Conservation (phyloP, 2,329 filamentous ascomycete genomes). For the Pseudogymnoascus sp. region DNA sequence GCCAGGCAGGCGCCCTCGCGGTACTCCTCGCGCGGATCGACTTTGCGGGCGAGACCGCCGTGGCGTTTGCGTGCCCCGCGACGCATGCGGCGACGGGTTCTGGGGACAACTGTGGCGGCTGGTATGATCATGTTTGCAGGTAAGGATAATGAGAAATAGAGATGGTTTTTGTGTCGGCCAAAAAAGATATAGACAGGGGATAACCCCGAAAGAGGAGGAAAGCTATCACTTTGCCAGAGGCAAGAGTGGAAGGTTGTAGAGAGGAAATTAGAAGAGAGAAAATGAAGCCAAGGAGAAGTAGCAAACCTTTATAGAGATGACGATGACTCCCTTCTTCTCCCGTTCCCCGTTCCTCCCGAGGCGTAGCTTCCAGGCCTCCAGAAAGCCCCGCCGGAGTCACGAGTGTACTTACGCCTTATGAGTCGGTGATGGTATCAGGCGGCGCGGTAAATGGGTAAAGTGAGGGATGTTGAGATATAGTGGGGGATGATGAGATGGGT, state of each 20-base stretch:
- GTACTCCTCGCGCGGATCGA: background rate
- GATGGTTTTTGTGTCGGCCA: background rate
- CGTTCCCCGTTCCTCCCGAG: background rate
- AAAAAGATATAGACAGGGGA: background rate
- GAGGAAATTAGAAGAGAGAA: background rate
- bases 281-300: background rate
- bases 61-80: conserved; percentile 5
- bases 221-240: conserved; percentile 1
- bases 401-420: background rate
- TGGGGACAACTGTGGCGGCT: background rate
- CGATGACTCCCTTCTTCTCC: background rate
- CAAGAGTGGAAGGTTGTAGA: background rate
- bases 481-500: background rate
- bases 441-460: background rate
- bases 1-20: background rate
- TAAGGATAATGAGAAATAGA: background rate
- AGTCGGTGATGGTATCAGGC: conserved; percentile 2
- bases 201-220: background rate
- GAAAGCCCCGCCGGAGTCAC: background rate
- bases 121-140: conserved; percentile 3
- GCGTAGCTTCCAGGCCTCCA: background rate
- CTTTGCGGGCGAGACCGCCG: conserved; percentile 2
- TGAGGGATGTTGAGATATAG: background rate
- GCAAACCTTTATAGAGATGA: conserved; percentile 6
- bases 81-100: background rate